Conservation (phyloP, 2,329 filamentous ascomycete species). For the Exophiala bonariae region DNA sequence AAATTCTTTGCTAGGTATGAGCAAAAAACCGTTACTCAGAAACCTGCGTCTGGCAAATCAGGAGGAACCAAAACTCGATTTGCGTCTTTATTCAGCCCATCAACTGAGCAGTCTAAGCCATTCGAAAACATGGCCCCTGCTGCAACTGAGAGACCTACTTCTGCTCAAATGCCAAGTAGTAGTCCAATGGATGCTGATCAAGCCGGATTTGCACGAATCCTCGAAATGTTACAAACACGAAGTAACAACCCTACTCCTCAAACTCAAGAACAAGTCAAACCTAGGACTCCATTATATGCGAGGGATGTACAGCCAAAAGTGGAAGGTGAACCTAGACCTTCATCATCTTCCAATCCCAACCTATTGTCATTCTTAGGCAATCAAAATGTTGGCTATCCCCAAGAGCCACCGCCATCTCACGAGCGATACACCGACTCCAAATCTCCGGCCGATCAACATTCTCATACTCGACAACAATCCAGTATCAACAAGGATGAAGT, state of each 20-base stretch:
- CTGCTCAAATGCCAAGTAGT: slow-evolving; percentile 32
- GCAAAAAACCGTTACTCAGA: slow-evolving; percentile 38
- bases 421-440: slow-evolving; percentile 19
- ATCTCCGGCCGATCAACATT: slow-evolving; percentile 15
- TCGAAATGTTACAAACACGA: slow-evolving; percentile 73
- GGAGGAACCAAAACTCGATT: slow-evolving; percentile 74
- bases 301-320: slow-evolving; percentile 35
- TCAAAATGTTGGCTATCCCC: slow-evolving; percentile 1
- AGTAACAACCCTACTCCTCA: slow-evolving; percentile 46
- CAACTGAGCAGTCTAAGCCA: slow-evolving; percentile 27
- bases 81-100: slow-evolving; percentile 72
- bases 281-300: slow-evolving; percentile 37
- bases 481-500: slow-evolving; percentile 25
- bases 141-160: slow-evolving; percentile 37
- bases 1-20: slow-evolving; percentile 30
- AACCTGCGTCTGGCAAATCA: slow-evolving; percentile 51
- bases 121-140: slow-evolving; percentile 27
- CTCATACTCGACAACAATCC: slow-evolving; percentile 21
- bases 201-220: slow-evolving; percentile 78
- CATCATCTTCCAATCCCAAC: slow-evolving; percentile 1
- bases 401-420: slow-evolving; percentile 1
- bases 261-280: slow-evolving; percentile 24
- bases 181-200: slow-evolving; percentile 65
- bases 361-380: slow-evolving; percentile 12
- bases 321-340: slow-evolving; percentile 10